Conservation (phyloP, 352 stramenopile species). For the Globisporangium yorkense region DNA sequence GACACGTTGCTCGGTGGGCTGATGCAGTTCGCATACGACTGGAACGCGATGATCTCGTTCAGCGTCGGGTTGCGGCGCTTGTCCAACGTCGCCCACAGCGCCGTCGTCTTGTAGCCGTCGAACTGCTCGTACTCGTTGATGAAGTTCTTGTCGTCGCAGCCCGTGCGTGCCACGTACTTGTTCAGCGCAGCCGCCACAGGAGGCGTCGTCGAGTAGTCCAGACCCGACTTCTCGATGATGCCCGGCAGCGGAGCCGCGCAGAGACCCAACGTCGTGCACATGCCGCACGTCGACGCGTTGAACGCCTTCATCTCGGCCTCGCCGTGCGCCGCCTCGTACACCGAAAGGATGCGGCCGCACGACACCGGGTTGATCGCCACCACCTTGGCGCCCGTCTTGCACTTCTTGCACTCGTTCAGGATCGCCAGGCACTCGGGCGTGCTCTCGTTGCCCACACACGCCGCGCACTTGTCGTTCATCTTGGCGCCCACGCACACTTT, state of each 20-base stretch:
- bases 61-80: slow-evolving; percentile 43
- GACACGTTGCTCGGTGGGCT: slow-evolving; percentile 41
- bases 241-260: slow-evolving; percentile 54
- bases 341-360: slow-evolving; percentile 30
- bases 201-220: slow-evolving; percentile 33
- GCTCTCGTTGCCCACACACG: slow-evolving; percentile 23
- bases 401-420: slow-evolving; percentile 41
- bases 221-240: slow-evolving; percentile 42
- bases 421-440: slow-evolving; percentile 30
- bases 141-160: slow-evolving; percentile 45
- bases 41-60: slow-evolving; percentile 36
- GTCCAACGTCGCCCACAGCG: slow-evolving; percentile 39
- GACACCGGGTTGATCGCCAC: slow-evolving; percentile 37
- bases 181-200: slow-evolving; percentile 21
- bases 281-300: slow-evolving; percentile 26
- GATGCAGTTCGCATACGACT: slow-evolving; percentile 47
- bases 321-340: slow-evolving; percentile 38
- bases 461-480: slow-evolving; percentile 37
- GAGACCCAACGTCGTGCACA: slow-evolving; percentile 27
- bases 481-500: slow-evolving; percentile 6
- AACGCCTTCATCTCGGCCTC: slow-evolving; percentile 26
- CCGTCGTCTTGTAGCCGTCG: slow-evolving; percentile 29
- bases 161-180: slow-evolving; percentile 38
- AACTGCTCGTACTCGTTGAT: slow-evolving; percentile 55
- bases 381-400: slow-evolving; percentile 25